Base-by-base conservation (phyloP, 78 protist species). In the Isochrysis galbana region DNA sequence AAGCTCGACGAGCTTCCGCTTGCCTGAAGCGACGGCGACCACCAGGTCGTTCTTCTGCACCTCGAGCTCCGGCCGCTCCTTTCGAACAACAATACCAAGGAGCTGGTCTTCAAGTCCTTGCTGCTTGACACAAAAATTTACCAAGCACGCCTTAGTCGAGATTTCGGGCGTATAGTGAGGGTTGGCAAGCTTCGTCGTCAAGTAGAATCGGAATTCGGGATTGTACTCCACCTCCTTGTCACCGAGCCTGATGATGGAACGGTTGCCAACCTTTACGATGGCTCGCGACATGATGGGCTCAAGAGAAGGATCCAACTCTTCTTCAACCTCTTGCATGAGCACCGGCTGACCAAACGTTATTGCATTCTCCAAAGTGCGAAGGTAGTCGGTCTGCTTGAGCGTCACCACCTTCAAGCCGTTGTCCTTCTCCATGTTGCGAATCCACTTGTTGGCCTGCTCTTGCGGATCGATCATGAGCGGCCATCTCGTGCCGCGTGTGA, bases 401-500 rank as follows among this genome's bases (percentile, higher is more conserved):
- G 67, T 82, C 21, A 72, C 3, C 67, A 95, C 80, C 90, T 47
- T 84, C 77, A 95, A 94, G 45, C 86, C 84, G 46, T 67, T 55
- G 47, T 84, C 93, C 69, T 86, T 45, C 95, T 96, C 95, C 93
- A 94, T 54, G 89, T 72, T 74, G 69, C 91, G 82, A 78, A 98
- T 92, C 98, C 98, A 98, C 91, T 93, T 84, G 92, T 93, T 96
- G 47, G 97, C 98, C 92, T 98, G 99, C 70, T 90, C 94, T 92
- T 97, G 98, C 17, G 99, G 99, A 61, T 98, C 99, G 47, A 98
- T 94, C 95, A 97, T 93, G 74, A 98, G 96, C 61, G 99, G 98
- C 97, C 97, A 96, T 22, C 98, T 96, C 41, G 91, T 42, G 29
- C 96, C 94, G 34, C 96, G 72, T 14, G 96, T 96, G 61, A 97